Percentiles rank a stretch among this genome's conserved stretches.
Conservation (phyloP, 352 stramenopile genomes). For the Phytophthora rubi region DNA sequence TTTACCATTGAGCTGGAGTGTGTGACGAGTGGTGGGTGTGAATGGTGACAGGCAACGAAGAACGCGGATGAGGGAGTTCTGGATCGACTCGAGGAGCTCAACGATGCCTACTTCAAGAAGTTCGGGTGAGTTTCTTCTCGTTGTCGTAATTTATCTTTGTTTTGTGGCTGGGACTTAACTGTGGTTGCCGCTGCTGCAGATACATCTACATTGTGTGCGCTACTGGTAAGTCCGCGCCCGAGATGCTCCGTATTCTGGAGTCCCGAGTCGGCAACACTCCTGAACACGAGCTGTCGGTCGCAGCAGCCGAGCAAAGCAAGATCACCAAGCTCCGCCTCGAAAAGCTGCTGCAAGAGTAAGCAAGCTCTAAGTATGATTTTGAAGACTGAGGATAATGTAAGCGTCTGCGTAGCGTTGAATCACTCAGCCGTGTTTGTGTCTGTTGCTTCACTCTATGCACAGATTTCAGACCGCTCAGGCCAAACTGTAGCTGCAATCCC, state of each 20-base stretch:
- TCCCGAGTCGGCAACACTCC: constrained; percentile 52
- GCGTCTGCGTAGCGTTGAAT: too few species aligned
- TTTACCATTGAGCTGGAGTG: background rate
- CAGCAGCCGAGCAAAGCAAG: constrained; percentile 76
- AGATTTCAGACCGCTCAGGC: background rate
- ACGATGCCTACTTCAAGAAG: constrained; percentile 71
- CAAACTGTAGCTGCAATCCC: background rate
- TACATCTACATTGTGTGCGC: constrained; percentile 87
- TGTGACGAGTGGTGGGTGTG: background rate
- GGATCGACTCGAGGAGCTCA: constrained; percentile 68
- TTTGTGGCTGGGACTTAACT: background rate
- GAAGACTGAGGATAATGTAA: background rate
- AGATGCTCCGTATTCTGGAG: constrained; percentile 80
- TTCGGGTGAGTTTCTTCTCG: constrained; percentile 51
- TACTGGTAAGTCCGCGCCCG: constrained; percentile 74
- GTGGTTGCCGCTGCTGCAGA: constrained; percentile 23
- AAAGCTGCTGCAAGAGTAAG: constrained; percentile 76
- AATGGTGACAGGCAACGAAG: constrained; percentile 52
- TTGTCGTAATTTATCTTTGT: background rate
- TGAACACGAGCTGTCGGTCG: constrained; percentile 60
- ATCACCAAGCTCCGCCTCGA: constrained; percentile 75
- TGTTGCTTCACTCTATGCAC: background rate
- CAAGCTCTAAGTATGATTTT: constrained; percentile 5
- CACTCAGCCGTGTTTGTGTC: background rate
- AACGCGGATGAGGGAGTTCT: constrained; percentile 53